Evolutionary conservation across 1,284 basidiomycete species (phyloP), one percentile per base, ranked within the genome.

Genomic region (Melampsora medusae): DNA sequence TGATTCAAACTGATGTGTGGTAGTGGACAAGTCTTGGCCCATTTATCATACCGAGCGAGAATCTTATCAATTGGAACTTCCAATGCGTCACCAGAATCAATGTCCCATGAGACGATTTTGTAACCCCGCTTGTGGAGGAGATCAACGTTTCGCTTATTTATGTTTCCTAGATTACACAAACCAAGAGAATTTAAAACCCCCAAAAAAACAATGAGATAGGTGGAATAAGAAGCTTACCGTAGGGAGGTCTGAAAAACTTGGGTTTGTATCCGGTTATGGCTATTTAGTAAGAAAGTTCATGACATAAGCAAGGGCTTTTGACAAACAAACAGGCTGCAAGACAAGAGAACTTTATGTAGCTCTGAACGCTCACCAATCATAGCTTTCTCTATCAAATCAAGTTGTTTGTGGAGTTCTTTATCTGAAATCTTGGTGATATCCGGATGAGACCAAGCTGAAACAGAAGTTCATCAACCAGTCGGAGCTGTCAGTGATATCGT

Each of bases 221-320:
- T 42, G 12, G 7, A n/a, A 22, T 22, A 22, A 22, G 6, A 19
- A 6, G 42, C 73, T 19, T 17, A 69, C 73, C 73, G 62, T 68
- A 76, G 28, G 73, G 73, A 19, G 73, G 53, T 50, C 73, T 31
- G 42, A 76, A 76, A 31, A 33, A 76, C 28, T 69, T 76, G 4
- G 73, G 73, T 56, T 68, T 76, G 5, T 22, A 7, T 33, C 61
- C 61, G 59, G 22, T 64, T 64, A 67, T 66, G 59, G 42, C 59
- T 59, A 46, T 67, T 62, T 17, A 62, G 62, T 53, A 59, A 53
- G 9, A 38, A 60, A 33, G 48, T 66, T 59, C 49, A 62, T 60
- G 31, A 33, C 4, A 31, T 17, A 19, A 60, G 53, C 56, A 38
- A n/a, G 10, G 19, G 4, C 53, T 59, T 22, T n/a, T 3, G 2